Conservation (phyloP, 2,329 filamentous ascomycete genomes). For the Aspergillus brunneoviolaceus region DNA sequence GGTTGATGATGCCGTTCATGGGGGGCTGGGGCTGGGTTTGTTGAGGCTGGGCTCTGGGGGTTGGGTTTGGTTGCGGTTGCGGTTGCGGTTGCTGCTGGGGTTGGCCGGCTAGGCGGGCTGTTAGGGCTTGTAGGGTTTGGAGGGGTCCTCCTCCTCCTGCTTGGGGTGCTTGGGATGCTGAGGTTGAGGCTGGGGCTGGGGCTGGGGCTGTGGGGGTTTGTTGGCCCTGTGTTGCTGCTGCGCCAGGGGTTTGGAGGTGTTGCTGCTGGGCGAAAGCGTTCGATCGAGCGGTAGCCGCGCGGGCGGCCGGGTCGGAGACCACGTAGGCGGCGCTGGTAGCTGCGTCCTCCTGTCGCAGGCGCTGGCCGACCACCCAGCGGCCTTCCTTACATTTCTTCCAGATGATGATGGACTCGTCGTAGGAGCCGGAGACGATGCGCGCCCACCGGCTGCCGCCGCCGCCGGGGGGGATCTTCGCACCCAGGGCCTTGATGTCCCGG, state of each 20-base stretch:
- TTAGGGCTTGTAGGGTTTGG: background rate
- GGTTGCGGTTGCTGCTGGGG: conserved; percentile 1
- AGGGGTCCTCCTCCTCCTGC: background rate
- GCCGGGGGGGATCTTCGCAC: conserved; percentile 84
- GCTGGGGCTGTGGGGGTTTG: no score
- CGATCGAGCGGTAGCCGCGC: conserved; percentile 2
- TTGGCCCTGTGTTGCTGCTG: conserved; percentile 2
- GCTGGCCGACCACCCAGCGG: conserved; percentile 76
- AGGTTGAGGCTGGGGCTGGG: background rate
- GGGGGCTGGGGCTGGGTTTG: background rate
- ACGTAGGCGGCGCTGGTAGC: conserved; percentile 36
- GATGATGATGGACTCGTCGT: conserved; percentile 92
- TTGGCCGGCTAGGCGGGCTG: background rate
- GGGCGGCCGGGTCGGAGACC: background rate
- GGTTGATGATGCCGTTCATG: background rate
- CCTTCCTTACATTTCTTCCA: conserved; percentile 87
- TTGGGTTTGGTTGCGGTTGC: background rate
- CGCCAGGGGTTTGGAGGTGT: background rate
- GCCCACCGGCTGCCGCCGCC: conserved; percentile 86
- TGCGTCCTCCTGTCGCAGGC: conserved; percentile 64
- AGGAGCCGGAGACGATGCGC: conserved; percentile 95
- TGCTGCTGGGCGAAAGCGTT: conserved; percentile 20
- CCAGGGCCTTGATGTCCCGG: conserved; percentile 70
- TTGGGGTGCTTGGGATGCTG: background rate
- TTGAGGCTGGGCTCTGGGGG: background rate